phyloP scores from a whole-genome alignment of 148 eudicot species.

The Dysphania ambrosioides region DNA sequence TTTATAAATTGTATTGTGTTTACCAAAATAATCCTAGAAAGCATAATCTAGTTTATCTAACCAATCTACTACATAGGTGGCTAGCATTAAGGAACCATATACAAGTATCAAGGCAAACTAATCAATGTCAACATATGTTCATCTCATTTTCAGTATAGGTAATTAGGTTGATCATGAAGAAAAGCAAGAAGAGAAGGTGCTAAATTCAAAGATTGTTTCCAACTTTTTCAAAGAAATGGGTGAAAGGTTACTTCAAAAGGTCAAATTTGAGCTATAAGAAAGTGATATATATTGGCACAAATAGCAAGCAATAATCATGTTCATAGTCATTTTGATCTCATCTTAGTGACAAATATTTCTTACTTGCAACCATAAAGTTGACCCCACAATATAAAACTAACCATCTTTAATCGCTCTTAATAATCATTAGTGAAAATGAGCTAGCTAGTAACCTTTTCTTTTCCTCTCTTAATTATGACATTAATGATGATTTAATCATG shows the following conservation, averaged over 20 bases:
- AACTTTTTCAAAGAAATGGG: conserved; percentile 23
- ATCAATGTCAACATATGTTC: not conserved
- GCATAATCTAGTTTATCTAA: no score
- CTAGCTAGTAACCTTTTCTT: conserved; percentile 19
- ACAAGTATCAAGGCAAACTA: no score
- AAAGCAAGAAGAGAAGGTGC: conserved; percentile 24
- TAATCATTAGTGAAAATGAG: conserved; percentile 28
- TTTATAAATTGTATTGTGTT: not conserved
- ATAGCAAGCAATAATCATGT: not conserved
- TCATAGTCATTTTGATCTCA: not conserved
- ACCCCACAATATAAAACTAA: conserved; percentile 32
- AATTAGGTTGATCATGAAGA: conserved; percentile 22
- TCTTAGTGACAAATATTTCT: not conserved
- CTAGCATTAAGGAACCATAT: not conserved
- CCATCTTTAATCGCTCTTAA: not conserved
- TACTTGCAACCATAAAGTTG: conserved; percentile 19
- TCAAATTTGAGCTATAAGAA: conserved; percentile 10
- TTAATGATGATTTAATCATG: conserved; percentile 19
- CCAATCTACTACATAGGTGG: no score
- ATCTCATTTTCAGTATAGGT: conserved; percentile 9
- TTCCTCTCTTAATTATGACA: conserved; percentile 9
- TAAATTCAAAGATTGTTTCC: conserved; percentile 8
- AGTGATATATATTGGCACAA: not conserved
- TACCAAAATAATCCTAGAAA: not conserved
- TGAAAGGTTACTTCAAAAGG: conserved; percentile 22